Percentiles rank a stretch among this genome's conserved stretches.
Conservation (phyloP, 257 asterid genomes). For the Thymus mandschuricus region DNA sequence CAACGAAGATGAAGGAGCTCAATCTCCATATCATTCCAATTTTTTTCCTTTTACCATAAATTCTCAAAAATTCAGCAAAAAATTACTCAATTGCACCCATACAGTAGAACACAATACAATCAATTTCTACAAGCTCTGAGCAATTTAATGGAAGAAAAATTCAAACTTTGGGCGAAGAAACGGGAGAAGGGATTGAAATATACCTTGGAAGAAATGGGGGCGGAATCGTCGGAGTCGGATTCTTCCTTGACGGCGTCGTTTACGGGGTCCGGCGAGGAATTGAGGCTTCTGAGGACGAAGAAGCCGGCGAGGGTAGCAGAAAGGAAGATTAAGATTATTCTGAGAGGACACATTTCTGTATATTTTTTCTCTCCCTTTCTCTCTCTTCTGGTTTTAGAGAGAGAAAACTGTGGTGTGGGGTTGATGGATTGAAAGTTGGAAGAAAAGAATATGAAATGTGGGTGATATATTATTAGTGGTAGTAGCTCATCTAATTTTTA, state of each 20-base stretch:
- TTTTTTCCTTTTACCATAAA: not conserved
- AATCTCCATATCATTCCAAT: slow-evolving; percentile 2
- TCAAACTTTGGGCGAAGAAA: not conserved
- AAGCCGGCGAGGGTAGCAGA: slow-evolving; percentile 61
- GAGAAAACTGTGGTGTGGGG: not conserved
- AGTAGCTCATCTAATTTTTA: slow-evolving; percentile 16
- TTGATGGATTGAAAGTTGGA: slow-evolving; percentile 8
- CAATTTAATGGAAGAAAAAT: not conserved
- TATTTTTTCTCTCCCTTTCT: not conserved
- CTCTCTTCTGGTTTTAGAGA: slow-evolving; percentile 37
- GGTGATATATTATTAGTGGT: slow-evolving; percentile 29
- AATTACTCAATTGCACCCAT: not conserved
- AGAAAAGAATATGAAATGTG: slow-evolving; percentile 22
- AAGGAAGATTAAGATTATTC: slow-evolving; percentile 54
- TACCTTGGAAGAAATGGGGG: slow-evolving; percentile 48
- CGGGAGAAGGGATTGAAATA: slow-evolving; percentile 12
- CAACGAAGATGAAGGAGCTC: not conserved
- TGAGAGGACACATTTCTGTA: slow-evolving; percentile 53
- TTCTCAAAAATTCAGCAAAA: not conserved
- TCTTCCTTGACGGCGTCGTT: slow-evolving; percentile 43
- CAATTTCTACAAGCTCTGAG: not conserved
- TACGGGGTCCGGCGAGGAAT: slow-evolving; percentile 33
- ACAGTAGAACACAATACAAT: not conserved
- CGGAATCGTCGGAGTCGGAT: slow-evolving; percentile 38
- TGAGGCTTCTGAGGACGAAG: slow-evolving; percentile 48